Base-by-base conservation (phyloP, 2,329 filamentous ascomycete genomes). In the Elsinoe ampelina region DNA sequence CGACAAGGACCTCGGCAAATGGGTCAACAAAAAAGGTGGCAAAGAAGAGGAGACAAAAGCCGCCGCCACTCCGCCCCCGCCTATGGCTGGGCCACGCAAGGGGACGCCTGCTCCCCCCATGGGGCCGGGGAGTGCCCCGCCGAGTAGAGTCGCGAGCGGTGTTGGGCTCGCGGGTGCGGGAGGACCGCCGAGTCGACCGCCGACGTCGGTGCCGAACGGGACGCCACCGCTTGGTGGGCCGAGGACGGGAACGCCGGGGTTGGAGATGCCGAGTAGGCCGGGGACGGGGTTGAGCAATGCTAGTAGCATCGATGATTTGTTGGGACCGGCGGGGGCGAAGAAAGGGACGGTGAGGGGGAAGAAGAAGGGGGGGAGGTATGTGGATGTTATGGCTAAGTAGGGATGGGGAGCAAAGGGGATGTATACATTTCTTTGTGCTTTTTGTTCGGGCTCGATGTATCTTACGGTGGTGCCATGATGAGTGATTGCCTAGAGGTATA, bases 1-100 rank as follows among this genome's bases (percentile, higher is more conserved):
- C 66, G 93, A 98, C 67, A 87, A 90, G 2, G 88, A 96, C n/a
- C 80, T 95, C 54, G 95, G 95, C 76, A 90, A 93, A 69, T 98
- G 95, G 95, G 79, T 98, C 69, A 97, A 98, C 76, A 96, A 96
- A 77, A 96, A 95, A 69, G 85, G 85, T 11, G 75, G 75, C 12
- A 80, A 81, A 6, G 84, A 86, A 7, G 75, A 79, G 22, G 75
- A 80, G 2, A 80, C 82, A 61, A 75, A 79, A 30, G 68, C 77
- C 20, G 71, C 74, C n/a, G 68, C 75, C 22, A 73, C 75, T 47
- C 83, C 84, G 1, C 84, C 90, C 0, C 87, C 92, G 1, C 91
- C 91, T n/a, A 54, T 54, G 34, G 48, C 35, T 20, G 57, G 32
- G 13, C 59, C 59, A n/a, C 48, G 45, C n/a, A 38, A 32, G 11